Base-by-base conservation (phyloP, 129 eudicot species). In the Pittosporum tobira region DNA sequence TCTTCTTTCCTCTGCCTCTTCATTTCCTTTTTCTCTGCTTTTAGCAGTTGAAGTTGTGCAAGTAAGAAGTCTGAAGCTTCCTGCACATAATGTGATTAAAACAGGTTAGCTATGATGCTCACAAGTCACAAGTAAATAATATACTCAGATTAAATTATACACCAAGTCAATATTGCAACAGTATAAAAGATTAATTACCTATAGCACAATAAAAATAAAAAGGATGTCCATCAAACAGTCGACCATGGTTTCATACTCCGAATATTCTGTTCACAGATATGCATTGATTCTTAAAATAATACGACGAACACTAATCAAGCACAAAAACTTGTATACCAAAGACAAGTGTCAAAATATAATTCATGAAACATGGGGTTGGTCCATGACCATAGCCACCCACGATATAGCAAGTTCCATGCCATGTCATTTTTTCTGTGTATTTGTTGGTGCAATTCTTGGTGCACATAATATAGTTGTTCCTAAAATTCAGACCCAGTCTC, bases 21-120 rank as follows among this genome's bases (percentile, higher is more conserved):
- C 24, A 44, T 25, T 53, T 80, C 88, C 74, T 77, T 77, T 46
- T 83, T 72, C 61, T 77, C 95, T 66, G 61, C 73, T 72, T 60
- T 75, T 45, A 90, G 54, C 61, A 80, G 78, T 66, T 83, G 70
- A n/a, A 90, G 65, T 47, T 83, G 90, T 24, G 53, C 73, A 23
- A 75, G 62, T 27, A 90, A 63, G 12, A 73, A 42, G 29, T 83
- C 89, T 51, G 95, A 63, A 37, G 95, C 94, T 69, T 90, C 89
- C 98, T 90, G 81, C 62, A 73, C 21, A 34, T 15, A 10, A 31
- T 31, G 20, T 4, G 29, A 52, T 8, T 18, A 28, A 11, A 54
- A 27, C 26, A 16, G 24, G 36, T 29, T 37, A 54, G 59, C n/a
- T 29, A 54, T 27, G 29, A 30, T 29, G 8, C 42, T 54, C 23